These are phyloP conservation scores for Pseudocercospora musae DNA, from an alignment of 2,329 filamentous ascomycete genomes.

Conservation along the genomic window DNA sequence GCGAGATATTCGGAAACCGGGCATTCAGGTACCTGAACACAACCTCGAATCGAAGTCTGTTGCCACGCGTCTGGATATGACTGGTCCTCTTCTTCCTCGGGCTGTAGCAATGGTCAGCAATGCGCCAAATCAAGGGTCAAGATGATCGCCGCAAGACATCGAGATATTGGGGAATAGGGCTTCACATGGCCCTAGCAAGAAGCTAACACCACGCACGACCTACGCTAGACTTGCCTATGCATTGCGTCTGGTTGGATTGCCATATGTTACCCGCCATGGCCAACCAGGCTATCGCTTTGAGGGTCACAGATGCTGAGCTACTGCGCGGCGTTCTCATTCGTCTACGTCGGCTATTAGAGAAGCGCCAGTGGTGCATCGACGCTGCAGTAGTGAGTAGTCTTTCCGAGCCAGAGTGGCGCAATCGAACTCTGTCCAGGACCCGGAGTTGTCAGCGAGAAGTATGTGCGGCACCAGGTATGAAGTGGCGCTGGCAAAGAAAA, in stretches of 20 bases:
- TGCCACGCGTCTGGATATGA: neutral
- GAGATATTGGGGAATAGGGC: neutral
- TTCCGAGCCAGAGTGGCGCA: neutral
- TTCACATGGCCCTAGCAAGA: neutral
- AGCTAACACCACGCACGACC: neutral
- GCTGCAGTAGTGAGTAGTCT: neutral
- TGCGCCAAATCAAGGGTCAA: neutral
- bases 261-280: neutral
- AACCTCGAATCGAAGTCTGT: neutral
- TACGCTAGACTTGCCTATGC: neutral
- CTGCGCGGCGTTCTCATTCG: neutral
- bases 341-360: neutral
- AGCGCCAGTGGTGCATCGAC: neutral
- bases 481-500: neutral
- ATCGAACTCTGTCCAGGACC: neutral
- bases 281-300: neutral
- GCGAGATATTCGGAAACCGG: neutral
- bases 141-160: neutral
- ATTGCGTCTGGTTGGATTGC: conserved; percentile 4
- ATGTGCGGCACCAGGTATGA: neutral
- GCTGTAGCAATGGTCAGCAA: neutral
- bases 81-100: neutral
- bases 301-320: neutral
- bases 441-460: neutral
- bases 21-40: neutral